Evolutionary conservation across 2,329 filamentous ascomycete species (phyloP), one percentile per base, ranked within the genome.

Genomic region (Fusarium vanettenii): DNA sequence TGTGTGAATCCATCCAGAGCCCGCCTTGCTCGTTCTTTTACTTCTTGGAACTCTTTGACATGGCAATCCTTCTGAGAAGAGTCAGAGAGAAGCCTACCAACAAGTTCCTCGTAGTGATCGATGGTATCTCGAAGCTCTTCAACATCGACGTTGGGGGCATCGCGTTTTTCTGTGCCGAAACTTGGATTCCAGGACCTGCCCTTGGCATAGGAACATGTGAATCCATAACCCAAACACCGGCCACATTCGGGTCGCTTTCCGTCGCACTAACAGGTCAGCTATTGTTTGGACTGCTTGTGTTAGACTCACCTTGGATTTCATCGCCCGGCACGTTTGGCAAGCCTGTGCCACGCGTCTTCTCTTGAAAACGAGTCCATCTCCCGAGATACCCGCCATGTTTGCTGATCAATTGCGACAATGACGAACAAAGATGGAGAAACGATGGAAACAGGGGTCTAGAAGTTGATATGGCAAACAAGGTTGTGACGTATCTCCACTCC

Each of bases 301-400:
- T 13, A 33, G n/a, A 52, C 73, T 35, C 25, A 74, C 76, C 73
- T 79, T 79, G 64, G 76, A 71, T 55, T 79, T 79, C 73, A 78
- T 78, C 16, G 66, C 27, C 11, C 77, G 73, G 64, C 78, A 79
- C 22, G 69, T 75, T 22, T 79, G 69, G 50, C 78, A 79, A 22
- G 78, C 78, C 18, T 76, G 72, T 16, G 76, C 73, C 20, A 79
- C 75, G 6, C 78, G 76, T 62, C 71, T 74, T 14, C 78, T 27
- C 55, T 65, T 69, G 55, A 35, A 50, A n/a, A 59, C 18, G 55
- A 37, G 55, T n/a, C 55, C 33, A 16, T 59, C 55, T 59, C 20
- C 55, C 55, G 55, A 59, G 22, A 39, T 59, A 59, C 33, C 55
- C 55, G 55, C 33, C 55, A 59, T 59, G 22, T 39, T 59, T 25